These are phyloP conservation scores for Leccinum discolor DNA, from an alignment of 1,284 basidiomycete genomes.

Conservation along the genomic window DNA sequence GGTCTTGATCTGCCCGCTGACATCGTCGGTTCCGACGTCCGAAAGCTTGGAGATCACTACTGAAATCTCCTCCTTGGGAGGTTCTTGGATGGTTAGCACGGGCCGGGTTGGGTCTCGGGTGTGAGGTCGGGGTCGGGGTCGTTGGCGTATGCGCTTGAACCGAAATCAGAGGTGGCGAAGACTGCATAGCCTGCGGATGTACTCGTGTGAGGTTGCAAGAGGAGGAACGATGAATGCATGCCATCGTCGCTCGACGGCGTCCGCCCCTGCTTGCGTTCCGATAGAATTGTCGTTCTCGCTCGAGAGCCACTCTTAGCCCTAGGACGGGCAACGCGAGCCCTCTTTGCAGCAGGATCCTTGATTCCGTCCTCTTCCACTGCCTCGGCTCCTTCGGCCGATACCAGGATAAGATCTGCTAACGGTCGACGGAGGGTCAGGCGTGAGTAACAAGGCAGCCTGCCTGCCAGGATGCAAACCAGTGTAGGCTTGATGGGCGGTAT, in stretches of 20 bases:
- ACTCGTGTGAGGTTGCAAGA: background rate
- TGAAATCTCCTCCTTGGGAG: constrained; percentile 83
- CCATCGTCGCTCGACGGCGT: constrained; percentile 14
- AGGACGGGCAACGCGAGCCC: constrained; percentile 17
- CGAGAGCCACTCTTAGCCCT: constrained; percentile 27
- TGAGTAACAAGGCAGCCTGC: constrained; percentile 18
- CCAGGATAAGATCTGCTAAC: constrained; percentile 8
- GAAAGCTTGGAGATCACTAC: constrained; percentile 79
- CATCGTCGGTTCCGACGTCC: constrained; percentile 84
- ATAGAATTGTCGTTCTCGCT: constrained; percentile 11
- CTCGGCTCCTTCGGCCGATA: constrained; percentile 12
- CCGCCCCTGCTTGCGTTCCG: background rate
- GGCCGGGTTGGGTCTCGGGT: constrained; percentile 24
- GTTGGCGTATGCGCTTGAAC: constrained; percentile 88
- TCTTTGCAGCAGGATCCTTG: constrained; percentile 22
- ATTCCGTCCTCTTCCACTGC: constrained; percentile 17
- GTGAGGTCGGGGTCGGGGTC: constrained; percentile 45
- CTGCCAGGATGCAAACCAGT: background rate
- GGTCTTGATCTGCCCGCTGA: constrained; percentile 83
- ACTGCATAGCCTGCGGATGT: constrained; percentile 55
- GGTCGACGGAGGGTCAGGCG: constrained; percentile 13
- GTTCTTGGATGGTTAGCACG: constrained; percentile 47
- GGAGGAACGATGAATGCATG: constrained; percentile 16
- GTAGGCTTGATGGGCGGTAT: constrained; percentile 7
- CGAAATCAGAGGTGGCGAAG: constrained; percentile 72